Evolutionary conservation across 2,329 filamentous ascomycete species (phyloP).

Genomic region (Cytospora paraplurivora): DNA sequence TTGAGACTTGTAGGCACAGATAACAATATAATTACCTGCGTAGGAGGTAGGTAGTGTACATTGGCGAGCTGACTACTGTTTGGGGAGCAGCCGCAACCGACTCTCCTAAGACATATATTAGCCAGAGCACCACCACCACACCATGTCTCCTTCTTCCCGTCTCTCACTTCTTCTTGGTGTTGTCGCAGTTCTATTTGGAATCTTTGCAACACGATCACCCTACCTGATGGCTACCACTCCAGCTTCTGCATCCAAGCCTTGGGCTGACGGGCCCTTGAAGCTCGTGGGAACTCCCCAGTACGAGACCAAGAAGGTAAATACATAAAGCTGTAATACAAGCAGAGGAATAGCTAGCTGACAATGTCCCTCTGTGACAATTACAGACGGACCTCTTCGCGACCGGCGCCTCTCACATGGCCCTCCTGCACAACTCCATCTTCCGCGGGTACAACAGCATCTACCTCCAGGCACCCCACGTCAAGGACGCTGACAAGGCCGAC

Average conservation of each 20-base stretch:
- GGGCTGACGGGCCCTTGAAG: slow-evolving; percentile 59
- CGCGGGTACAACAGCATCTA: slow-evolving; percentile 67
- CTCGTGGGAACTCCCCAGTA: slow-evolving; percentile 57
- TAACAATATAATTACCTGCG: background rate
- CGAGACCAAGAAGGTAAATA: slow-evolving; percentile 52
- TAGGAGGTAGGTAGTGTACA: background rate
- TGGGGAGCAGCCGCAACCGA: slow-evolving; percentile 11
- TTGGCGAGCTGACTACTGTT: slow-evolving; percentile 3
- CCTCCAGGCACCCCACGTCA: slow-evolving; percentile 57
- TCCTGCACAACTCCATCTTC: slow-evolving; percentile 64
- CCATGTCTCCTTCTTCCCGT: slow-evolving; percentile 21
- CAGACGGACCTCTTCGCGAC: slow-evolving; percentile 61
- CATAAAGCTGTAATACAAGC: background rate
- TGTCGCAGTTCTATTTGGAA: slow-evolving; percentile 38
- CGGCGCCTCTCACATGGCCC: slow-evolving; percentile 62
- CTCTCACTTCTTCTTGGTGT: slow-evolving; percentile 38
- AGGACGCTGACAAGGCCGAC: slow-evolving; percentile 53
- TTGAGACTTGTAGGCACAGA: too few relatives aligned
- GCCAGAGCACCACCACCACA: background rate
- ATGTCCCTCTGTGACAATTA: too few relatives aligned
- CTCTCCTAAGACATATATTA: background rate
- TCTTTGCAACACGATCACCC: slow-evolving; percentile 42
- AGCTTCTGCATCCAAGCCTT: slow-evolving; percentile 40
- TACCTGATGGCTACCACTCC: slow-evolving; percentile 43
- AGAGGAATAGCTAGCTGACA: background rate